Percentiles rank a stretch among this genome's conserved stretches.
These are phyloP conservation scores for Gyromitra esculenta DNA, from an alignment of 2,329 filamentous ascomycete species.

Conservation along the genomic window DNA sequence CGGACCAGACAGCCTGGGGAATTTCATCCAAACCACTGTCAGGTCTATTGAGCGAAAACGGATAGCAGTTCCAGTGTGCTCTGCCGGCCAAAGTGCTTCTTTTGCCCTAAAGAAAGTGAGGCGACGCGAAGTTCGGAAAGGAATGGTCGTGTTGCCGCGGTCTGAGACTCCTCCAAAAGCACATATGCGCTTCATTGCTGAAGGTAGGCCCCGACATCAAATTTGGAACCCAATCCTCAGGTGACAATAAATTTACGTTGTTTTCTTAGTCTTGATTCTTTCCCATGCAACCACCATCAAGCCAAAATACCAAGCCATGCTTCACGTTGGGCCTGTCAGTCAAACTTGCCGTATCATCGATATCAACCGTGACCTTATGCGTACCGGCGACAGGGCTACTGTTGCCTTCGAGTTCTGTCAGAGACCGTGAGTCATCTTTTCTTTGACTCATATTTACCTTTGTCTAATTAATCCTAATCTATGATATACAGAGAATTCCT, in stretches of 20 bases:
- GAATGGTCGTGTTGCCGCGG: constrained; percentile 94
- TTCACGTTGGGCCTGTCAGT: constrained; percentile 92
- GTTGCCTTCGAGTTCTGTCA: constrained; percentile 97
- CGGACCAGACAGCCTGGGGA: constrained; percentile 87
- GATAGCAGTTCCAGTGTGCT: constrained; percentile 84
- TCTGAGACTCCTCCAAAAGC: constrained; percentile 79
- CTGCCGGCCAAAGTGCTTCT: constrained; percentile 89
- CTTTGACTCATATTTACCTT: background rate
- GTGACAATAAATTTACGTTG: constrained; percentile 37
- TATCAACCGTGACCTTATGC: constrained; percentile 88
- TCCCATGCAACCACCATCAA: constrained; percentile 98
- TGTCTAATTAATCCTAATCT: background rate
- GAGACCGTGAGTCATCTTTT: constrained; percentile 66
- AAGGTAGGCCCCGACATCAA: constrained; percentile 65
- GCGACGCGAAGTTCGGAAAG: constrained; percentile 92
- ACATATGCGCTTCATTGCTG: constrained; percentile 78
- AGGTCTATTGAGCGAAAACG: constrained; percentile 95
- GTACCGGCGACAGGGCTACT: constrained; percentile 90
- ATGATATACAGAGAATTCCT: constrained; percentile 74
- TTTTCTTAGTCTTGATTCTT: constrained; percentile 78
- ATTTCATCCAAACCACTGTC: constrained; percentile 86
- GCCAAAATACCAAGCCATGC: constrained; percentile 96
- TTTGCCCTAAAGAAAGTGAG: constrained; percentile 89
- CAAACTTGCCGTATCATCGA: constrained; percentile 98
- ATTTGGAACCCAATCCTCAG: background rate